phyloP scores from a whole-genome alignment of 2,329 filamentous ascomycete genomes.

The Dothidotthia symphoricarpi region DNA sequence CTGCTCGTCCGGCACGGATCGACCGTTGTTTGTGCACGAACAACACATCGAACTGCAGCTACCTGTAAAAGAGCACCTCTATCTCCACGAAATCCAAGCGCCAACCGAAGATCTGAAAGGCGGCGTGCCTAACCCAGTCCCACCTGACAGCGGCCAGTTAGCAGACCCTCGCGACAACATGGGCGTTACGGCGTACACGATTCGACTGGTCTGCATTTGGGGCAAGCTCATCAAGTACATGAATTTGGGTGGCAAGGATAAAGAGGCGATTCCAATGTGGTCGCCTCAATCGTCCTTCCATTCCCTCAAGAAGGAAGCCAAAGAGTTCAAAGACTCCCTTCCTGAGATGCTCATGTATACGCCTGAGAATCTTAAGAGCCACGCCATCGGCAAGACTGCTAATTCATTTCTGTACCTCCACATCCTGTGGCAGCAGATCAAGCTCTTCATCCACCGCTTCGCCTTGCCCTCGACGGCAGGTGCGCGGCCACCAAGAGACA shows the following conservation, averaged over 20 bases:
- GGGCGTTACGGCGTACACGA: constrained; percentile 89
- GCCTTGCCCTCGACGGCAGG: constrained; percentile 69
- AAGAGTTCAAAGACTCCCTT: constrained; percentile 66
- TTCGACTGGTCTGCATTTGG: constrained; percentile 83
- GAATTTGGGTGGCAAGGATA: constrained; percentile 82
- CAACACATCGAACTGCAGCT: constrained; percentile 86
- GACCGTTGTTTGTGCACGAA: constrained; percentile 87
- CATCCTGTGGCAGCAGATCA: constrained; percentile 83
- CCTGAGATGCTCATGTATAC: constrained; percentile 73
- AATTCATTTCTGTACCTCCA: constrained; percentile 94
- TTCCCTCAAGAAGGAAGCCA: constrained; percentile 66
- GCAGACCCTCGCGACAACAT: constrained; percentile 76
- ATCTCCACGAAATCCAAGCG: constrained; percentile 86
- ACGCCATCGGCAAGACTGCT: constrained; percentile 78
- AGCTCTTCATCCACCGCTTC: constrained; percentile 86
- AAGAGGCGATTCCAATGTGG: constrained; percentile 78
- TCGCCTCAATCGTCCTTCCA: constrained; percentile 74
- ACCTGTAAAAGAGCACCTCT: constrained; percentile 85
- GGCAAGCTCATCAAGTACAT: constrained; percentile 85
- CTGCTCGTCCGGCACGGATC: constrained; percentile 90
- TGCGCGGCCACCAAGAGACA: constrained; percentile 63
- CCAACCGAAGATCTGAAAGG: constrained; percentile 82
- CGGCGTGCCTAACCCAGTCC: constrained; percentile 61
- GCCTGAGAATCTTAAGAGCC: constrained; percentile 76
- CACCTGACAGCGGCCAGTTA: constrained; percentile 62